Percentiles rank a stretch among this genome's conserved stretches.
phyloP scores from a whole-genome alignment of 768 basidiomycete species.

The Filobasidium wieringae region DNA sequence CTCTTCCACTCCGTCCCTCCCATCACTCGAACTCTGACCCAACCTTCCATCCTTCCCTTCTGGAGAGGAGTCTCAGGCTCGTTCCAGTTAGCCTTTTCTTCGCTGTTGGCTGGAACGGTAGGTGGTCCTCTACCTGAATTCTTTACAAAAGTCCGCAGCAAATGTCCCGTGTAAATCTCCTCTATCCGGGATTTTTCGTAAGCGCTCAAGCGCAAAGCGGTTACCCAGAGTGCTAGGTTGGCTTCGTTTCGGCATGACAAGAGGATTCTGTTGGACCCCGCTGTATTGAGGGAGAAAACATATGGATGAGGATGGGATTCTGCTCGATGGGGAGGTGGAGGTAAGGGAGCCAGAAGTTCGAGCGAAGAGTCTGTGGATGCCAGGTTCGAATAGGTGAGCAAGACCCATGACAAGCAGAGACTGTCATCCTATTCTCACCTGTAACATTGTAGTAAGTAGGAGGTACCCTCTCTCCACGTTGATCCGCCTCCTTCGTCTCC shows the following conservation, averaged over 20 bases:
- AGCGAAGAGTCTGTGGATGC: conserved; percentile 24
- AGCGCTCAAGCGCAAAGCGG: conserved; percentile 72
- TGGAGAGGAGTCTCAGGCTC: conserved; percentile 54
- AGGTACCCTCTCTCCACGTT: conserved; percentile 38
- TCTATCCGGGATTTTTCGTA: conserved; percentile 94
- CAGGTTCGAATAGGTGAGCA: neutral
- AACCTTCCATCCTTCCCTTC: conserved; percentile 73
- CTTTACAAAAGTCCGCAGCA: conserved; percentile 65
- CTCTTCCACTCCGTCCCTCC: conserved; percentile 97
- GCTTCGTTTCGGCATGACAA: conserved; percentile 69
- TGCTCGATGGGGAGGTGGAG: conserved; percentile 37
- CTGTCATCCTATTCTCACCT: conserved; percentile 10
- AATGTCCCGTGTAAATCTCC: conserved; percentile 93
- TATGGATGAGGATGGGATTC: conserved; percentile 40
- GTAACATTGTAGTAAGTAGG: conserved; percentile 40
- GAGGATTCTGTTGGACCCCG: conserved; percentile 75
- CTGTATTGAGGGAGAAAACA: conserved; percentile 84
- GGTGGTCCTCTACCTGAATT: conserved; percentile 17
- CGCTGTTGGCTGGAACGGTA: conserved; percentile 20
- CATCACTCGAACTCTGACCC: conserved; percentile 79
- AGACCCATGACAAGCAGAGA: neutral
- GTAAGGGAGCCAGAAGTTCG: conserved; percentile 37
- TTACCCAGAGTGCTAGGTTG: conserved; percentile 75
- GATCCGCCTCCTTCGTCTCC: conserved; percentile 36
- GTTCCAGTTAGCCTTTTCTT: conserved; percentile 35